Base-by-base conservation (phyloP, 179 eudicot genomes). In the Beta lomatogona region DNA sequence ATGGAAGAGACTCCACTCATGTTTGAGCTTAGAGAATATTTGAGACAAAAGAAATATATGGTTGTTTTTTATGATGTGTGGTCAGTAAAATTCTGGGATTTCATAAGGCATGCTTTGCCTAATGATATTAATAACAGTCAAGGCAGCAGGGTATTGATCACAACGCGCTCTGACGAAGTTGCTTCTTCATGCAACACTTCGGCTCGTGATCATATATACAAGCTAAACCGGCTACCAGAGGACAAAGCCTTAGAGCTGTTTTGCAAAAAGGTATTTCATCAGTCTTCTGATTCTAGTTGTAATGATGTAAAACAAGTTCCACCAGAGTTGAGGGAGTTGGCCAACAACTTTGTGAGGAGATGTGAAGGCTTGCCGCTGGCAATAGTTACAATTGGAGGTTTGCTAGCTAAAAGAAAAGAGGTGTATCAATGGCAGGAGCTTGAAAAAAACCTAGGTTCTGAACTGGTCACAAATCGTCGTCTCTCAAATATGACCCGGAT, bases 31-130 rank as follows among this genome's bases (percentile, higher is more conserved):
- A 36, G 72, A 60, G 81, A 79, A 13, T 59, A 75, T 76, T 65
- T 84, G 9, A 64, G 72, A 15, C 60, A 82, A 71, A 87, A 77
- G 77, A 84, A 83, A 80, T 84, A 79, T 50, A 16, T 84, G 71
- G 71, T 82, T 45, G 83, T 79, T 66, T 59, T 87, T 73, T 82
- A 87, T 84, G 87, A 87, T 72, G 83, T 84, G 5, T 84, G 89
- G 87, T 61, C 22, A 6, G 52, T 69, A 67, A 64, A 77, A 54
- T 73, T 54, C 63, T 54, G 77, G 87, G 48, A 66, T 45, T 46
- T 15, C 4, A 41, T 84, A 6, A 59, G 69, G 61, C 53, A 63
- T 71, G 71, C 83, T 55, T 52, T 86, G 48, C 87, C 85, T 0
- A 53, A 79, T 22, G 5, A 48, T 48, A 48, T 0, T 48, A 48